Evolutionary conservation across 768 basidiomycete species (phyloP).

Genomic region (Mycena albidolilacea): DNA sequence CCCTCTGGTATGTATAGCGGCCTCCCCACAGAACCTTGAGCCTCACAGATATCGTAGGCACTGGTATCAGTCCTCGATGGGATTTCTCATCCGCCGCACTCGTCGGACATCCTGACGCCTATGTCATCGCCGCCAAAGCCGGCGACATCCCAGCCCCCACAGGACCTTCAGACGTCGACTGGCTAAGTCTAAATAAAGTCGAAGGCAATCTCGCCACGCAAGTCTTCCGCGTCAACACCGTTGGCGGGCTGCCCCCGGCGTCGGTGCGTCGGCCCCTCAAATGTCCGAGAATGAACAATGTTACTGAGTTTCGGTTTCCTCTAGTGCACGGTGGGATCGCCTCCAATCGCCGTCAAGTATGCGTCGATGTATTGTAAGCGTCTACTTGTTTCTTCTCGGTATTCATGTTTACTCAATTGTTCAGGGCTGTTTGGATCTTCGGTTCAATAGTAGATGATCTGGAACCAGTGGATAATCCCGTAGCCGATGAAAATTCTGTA

Average conservation of each 20-base stretch:
- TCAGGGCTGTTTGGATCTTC: constrained; percentile 30
- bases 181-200: constrained; percentile 65
- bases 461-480: too few relatives aligned
- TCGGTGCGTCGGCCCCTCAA: constrained; percentile 43
- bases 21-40: not conserved
- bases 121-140: constrained; percentile 61
- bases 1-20: constrained; percentile 19
- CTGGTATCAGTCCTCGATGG: constrained; percentile 65
- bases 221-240: constrained; percentile 68
- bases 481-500: too few relatives aligned
- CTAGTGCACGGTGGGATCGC: constrained; percentile 58
- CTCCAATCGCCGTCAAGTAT: constrained; percentile 65
- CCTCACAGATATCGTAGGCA: constrained; percentile 57
- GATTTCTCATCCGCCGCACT: constrained; percentile 66
- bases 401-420: not conserved
- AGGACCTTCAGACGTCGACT: constrained; percentile 64
- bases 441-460: constrained; percentile 5
- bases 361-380: constrained; percentile 66
- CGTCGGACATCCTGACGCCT: constrained; percentile 60
- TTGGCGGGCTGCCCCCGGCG: constrained; percentile 68
- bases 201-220: constrained; percentile 64
- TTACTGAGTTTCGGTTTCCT: not conserved
- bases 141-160: constrained; percentile 59
- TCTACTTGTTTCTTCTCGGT: not conserved
- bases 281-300: not conserved